Base-by-base conservation (phyloP, 179 eudicot genomes). In the Silene coronaria region DNA sequence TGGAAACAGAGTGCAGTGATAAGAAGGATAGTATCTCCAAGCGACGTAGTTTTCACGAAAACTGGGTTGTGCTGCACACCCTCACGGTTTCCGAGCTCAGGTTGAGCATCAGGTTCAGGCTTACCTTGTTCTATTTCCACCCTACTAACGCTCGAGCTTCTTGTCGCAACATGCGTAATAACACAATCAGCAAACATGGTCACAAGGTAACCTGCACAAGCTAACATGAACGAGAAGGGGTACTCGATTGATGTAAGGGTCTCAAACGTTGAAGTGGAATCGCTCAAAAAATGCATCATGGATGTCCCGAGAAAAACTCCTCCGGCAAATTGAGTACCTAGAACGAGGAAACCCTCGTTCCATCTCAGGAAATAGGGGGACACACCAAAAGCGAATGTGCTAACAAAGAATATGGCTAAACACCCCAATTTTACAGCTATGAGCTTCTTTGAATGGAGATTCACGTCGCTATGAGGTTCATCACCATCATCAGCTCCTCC, bases 281-380 rank as follows among this genome's bases (percentile, higher is more conserved):
- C 96, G 2, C 90, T 80, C 84, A 92, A 72, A 78, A 92, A 92
- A 82, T 92, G 97, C 88, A 91, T 86, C 63, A 90, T 55, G 2
- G 97, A 76, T 0, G 93, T 90, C 0, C 91, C 96, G 14, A 92
- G 58, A 76, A 92, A 90, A 5, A 92, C 85, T 5, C 97, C 96
- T 2, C 87, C 97, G 0, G 97, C 93, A 67, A 92, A 92, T 67
- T 90, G 90, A 34, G 90, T 92, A n/a, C 96, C 97, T 28, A 92
- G 65, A 0, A 92, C 78, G 11, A 92, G 88, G 42, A 92, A 88
- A 38, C 77, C 76, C 78, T 89, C 91, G 77, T 88, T 83, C 91
- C 93, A 90, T 72, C 88, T 53, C 24, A 79, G 78, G 75, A 86
- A 89, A 45, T 90, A 90, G 8, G 97, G 96, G 0, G 93, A 90